phyloP scores from a whole-genome alignment of 73 alveolate species.

The Loxodes magnus region DNA sequence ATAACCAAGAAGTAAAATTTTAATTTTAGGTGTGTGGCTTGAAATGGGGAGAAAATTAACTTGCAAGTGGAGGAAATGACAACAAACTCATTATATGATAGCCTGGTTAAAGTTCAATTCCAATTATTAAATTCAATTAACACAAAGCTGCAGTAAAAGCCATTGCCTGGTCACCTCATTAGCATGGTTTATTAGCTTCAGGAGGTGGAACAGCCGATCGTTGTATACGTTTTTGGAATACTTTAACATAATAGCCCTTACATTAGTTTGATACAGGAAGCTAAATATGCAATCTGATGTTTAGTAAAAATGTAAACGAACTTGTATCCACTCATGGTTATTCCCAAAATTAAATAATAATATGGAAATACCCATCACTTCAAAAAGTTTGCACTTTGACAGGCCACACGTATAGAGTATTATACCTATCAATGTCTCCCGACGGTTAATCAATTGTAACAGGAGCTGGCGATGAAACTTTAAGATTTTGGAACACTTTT shows the following conservation, averaged over 20 bases:
- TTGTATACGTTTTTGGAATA: slow-evolving; percentile 97
- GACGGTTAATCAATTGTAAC: slow-evolving; percentile 92
- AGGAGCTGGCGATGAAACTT: slow-evolving; percentile 99
- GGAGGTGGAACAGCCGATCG: slow-evolving; percentile 99
- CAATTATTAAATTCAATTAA: slow-evolving; percentile 66
- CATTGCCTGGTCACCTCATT: slow-evolving; percentile 99
- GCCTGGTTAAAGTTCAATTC: slow-evolving; percentile 48
- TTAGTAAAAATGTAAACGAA: slow-evolving; percentile 87
- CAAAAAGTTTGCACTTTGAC: slow-evolving; percentile 53
- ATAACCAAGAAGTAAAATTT: slow-evolving; percentile 54
- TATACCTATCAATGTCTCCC: slow-evolving; percentile 92
- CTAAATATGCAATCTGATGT: slow-evolving; percentile 93
- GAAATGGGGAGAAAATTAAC: slow-evolving; percentile 94
- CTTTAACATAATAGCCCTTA: slow-evolving; percentile 53
- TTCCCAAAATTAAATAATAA: slow-evolving; percentile 50
- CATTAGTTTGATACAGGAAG: slow-evolving; percentile 90
- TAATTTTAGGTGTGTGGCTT: no score
- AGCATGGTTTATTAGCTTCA: slow-evolving; percentile 89
- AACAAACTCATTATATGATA: slow-evolving; percentile 94
- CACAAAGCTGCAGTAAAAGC: slow-evolving; percentile 99
- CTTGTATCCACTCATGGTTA: slow-evolving; percentile 86
- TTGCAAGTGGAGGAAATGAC: slow-evolving; percentile 99
- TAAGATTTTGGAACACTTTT: slow-evolving; percentile 98
- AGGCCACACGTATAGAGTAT: slow-evolving; percentile 97
- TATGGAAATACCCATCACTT: slow-evolving; percentile 60